phyloP scores from a whole-genome alignment of 345 rosid genomes.

The Ricinus communis region DNA sequence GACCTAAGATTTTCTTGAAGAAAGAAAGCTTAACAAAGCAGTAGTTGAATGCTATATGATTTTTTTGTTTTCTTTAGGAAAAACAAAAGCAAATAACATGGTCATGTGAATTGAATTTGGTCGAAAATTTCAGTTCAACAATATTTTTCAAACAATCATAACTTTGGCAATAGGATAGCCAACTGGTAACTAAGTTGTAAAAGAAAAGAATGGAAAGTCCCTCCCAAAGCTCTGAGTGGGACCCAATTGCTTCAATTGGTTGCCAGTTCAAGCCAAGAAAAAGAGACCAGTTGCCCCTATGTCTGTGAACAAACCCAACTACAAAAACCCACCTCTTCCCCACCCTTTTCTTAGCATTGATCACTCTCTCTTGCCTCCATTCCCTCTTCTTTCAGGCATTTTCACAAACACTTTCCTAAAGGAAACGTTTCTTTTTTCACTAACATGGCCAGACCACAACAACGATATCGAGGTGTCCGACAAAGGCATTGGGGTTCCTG shows the following conservation, averaged over 20 bases:
- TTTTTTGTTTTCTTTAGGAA: background rate
- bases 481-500: slow-evolving; percentile 99
- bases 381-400: slow-evolving; percentile 36
- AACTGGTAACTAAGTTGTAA: slow-evolving; percentile 22
- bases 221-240: slow-evolving; percentile 41
- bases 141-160: slow-evolving; percentile 37
- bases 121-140: slow-evolving; percentile 26
- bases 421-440: slow-evolving; percentile 21
- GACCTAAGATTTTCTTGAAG: slow-evolving; percentile 47
- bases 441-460: slow-evolving; percentile 89
- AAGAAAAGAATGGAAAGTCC: slow-evolving; percentile 14
- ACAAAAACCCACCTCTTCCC: slow-evolving; percentile 52
- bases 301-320: slow-evolving; percentile 39
- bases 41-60: slow-evolving; percentile 7
- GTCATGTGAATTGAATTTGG: slow-evolving; percentile 50
- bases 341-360: slow-evolving; percentile 25
- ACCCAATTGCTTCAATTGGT: slow-evolving; percentile 51
- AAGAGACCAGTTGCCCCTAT: slow-evolving; percentile 22
- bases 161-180: slow-evolving; percentile 44
- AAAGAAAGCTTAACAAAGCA: slow-evolving; percentile 29
- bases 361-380: background rate
- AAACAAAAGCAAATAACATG: slow-evolving; percentile 15
- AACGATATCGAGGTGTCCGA: slow-evolving; percentile 91
- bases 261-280: slow-evolving; percentile 49
- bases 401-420: slow-evolving; percentile 39